phyloP scores from a whole-genome alignment of 1,284 basidiomycete species.

The Cerrena zonata region DNA sequence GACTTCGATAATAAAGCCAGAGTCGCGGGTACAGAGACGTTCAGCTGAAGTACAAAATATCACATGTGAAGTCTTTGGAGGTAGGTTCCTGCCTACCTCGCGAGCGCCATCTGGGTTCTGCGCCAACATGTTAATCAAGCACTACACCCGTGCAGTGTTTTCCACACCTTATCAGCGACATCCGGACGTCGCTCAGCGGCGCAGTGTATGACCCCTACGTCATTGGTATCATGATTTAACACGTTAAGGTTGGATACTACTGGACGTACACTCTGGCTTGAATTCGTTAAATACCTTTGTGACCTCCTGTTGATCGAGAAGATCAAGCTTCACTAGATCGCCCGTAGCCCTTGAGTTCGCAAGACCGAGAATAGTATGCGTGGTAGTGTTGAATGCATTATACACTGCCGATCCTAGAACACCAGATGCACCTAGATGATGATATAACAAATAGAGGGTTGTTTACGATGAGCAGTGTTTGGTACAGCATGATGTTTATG shows the following conservation, averaged over 20 bases:
- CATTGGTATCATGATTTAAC: no score
- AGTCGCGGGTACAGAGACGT: constrained; percentile 57
- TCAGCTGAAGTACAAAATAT: constrained; percentile 44
- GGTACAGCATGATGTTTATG: neutral
- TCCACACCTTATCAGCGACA: constrained; percentile 68
- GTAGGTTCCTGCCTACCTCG: constrained; percentile 47
- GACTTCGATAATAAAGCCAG: constrained; percentile 56
- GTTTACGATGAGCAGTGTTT: constrained; percentile 3
- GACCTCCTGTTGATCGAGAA: constrained; percentile 48
- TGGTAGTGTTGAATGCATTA: constrained; percentile 46
- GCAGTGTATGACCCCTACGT: constrained; percentile 73
- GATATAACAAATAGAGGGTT: neutral
- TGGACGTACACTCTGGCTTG: constrained; percentile 58
- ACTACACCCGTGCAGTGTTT: neutral
- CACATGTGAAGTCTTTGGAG: no score
- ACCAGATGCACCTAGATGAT: constrained; percentile 63
- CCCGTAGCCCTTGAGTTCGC: constrained; percentile 54
- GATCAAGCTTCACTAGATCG: constrained; percentile 54
- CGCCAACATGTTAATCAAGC: neutral
- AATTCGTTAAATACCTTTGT: constrained; percentile 46
- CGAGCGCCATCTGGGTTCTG: constrained; percentile 63
- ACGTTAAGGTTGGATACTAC: no score
- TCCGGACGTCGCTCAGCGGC: constrained; percentile 82
- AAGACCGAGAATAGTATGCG: constrained; percentile 50
- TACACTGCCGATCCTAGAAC: constrained; percentile 67